phyloP scores from a whole-genome alignment of 148 eudicot genomes.

The Gaultheria prostrata region DNA sequence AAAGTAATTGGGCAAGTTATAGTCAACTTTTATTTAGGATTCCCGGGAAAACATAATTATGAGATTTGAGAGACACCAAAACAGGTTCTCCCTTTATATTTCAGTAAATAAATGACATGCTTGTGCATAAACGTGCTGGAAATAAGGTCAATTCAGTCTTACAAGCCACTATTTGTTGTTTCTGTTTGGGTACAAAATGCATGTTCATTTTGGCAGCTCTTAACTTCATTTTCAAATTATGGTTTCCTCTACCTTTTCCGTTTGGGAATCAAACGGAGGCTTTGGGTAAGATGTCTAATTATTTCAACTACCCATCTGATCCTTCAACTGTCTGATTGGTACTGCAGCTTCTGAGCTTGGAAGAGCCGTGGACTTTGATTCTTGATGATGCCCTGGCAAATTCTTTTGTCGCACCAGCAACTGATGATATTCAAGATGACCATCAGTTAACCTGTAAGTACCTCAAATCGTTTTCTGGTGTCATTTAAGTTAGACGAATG shows the following conservation, averaged over 20 bases:
- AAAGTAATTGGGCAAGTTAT: not conserved
- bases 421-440: constrained; percentile 77
- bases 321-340: constrained; percentile 8
- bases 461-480: not conserved
- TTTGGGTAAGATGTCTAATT: not conserved
- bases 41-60: too few species aligned
- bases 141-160: not conserved
- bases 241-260: not conserved
- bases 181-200: not conserved
- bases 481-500: not conserved
- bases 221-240: not conserved
- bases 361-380: constrained; percentile 83
- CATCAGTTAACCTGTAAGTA: constrained; percentile 69
- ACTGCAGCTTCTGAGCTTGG: constrained; percentile 64
- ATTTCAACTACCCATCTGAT: not conserved
- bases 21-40: not conserved
- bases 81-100: too few species aligned
- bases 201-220: not conserved
- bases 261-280: not conserved
- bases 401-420: constrained; percentile 84
- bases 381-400: constrained; percentile 90
- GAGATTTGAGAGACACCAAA: too few species aligned
- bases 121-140: too few species aligned
- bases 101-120: too few species aligned
- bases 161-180: not conserved